Evolutionary conservation across 495 filamentous ascomycete genomes (phyloP).

Genomic region (Neurospora sp.): DNA sequence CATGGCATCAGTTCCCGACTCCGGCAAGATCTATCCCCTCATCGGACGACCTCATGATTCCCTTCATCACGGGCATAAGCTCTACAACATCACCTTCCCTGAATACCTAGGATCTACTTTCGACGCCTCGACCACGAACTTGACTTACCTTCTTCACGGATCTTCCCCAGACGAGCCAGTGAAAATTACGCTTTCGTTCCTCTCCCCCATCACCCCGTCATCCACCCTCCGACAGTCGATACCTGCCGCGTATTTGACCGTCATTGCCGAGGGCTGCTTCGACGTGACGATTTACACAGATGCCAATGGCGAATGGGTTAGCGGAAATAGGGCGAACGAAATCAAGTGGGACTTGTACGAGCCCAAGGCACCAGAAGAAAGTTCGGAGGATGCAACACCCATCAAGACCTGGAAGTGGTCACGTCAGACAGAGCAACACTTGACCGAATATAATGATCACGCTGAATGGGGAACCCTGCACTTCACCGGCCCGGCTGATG

Average conservation of each 20-base stretch:
- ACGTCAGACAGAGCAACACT: conserved; percentile 51
- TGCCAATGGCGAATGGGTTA: conserved; percentile 83
- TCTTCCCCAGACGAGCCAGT: conserved; percentile 29
- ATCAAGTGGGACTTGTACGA: conserved; percentile 59
- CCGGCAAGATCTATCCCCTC: conserved; percentile 70
- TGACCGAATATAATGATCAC: conserved; percentile 67
- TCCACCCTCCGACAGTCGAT: conserved; percentile 87
- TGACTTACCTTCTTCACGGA: conserved; percentile 64
- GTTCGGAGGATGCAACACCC: conserved; percentile 4
- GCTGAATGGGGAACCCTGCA: conserved; percentile 86
- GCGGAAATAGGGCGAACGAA: conserved; percentile 55
- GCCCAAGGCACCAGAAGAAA: conserved; percentile 14
- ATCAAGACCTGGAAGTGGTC: conserved; percentile 53
- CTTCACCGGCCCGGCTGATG: conserved; percentile 59
- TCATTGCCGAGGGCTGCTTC: conserved; percentile 60
- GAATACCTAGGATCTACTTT: conserved; percentile 71
- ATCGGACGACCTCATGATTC: conserved; percentile 82
- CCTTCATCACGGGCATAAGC: conserved; percentile 35
- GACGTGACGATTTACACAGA: conserved; percentile 81
- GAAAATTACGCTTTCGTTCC: conserved; percentile 70
- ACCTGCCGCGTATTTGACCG: conserved; percentile 74
- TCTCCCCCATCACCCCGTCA: conserved; percentile 86
- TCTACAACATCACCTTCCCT: conserved; percentile 58
- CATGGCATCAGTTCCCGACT: conserved; percentile 63
- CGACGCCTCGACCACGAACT: conserved; percentile 87